phyloP scores from a whole-genome alignment of 2,329 filamentous ascomycete species.

The Aureobasidium pullulans region DNA sequence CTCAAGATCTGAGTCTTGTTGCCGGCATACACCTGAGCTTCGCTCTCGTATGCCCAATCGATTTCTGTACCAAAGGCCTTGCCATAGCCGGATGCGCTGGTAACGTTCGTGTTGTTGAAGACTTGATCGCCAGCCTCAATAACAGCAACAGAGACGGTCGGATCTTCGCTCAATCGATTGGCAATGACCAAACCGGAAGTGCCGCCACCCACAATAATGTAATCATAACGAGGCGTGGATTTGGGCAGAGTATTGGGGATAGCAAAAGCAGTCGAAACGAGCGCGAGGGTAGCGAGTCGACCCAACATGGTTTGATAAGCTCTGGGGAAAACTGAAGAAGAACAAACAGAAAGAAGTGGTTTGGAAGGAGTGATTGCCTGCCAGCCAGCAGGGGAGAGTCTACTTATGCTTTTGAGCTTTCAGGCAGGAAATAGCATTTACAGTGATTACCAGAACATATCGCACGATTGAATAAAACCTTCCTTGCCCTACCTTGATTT shows the following conservation, averaged over 20 bases:
- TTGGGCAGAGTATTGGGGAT: neutral
- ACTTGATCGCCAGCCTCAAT: slow-evolving; percentile 8
- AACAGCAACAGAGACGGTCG: neutral
- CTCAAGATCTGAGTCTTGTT: slow-evolving; percentile 10
- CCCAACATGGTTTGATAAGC: neutral
- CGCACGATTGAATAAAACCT: neutral
- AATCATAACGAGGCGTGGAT: slow-evolving; percentile 23
- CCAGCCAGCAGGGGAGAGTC: neutral
- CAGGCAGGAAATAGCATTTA: neutral
- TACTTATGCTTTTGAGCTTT: neutral
- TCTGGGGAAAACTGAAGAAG: neutral
- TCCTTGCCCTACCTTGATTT: neutral
- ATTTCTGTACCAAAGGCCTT: slow-evolving; percentile 13
- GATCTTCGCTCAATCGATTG: slow-evolving; percentile 24
- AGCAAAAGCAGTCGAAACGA: neutral
- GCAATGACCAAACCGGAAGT: slow-evolving; percentile 32
- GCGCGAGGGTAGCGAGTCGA: neutral
- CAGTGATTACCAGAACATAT: neutral
- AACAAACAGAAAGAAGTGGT: neutral
- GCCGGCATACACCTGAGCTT: slow-evolving; percentile 13
- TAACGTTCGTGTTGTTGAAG: neutral
- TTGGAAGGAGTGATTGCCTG: neutral
- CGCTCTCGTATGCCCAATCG: slow-evolving; percentile 6
- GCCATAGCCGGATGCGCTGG: neutral
- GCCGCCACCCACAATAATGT: slow-evolving; percentile 34